phyloP scores from a whole-genome alignment of 345 rosid species.

The Angophora floribunda region DNA sequence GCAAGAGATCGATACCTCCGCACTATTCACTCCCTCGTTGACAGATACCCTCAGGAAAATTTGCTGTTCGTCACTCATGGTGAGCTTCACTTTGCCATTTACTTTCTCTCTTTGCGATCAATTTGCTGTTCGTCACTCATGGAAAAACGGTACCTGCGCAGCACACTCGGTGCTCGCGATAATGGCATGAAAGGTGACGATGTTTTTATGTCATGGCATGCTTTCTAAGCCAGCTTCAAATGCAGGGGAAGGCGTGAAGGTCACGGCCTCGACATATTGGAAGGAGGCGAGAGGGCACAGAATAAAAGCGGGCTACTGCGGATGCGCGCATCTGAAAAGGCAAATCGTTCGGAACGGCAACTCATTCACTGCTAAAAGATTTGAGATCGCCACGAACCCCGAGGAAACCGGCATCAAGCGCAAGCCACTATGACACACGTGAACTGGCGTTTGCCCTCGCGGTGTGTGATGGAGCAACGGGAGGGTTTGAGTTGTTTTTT shows the following conservation, averaged over 20 bases:
- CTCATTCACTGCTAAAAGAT: conserved; percentile 26
- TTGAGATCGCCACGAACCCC: conserved; percentile 21
- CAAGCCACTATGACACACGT: not conserved
- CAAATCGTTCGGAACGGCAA: not conserved
- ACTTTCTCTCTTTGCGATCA: not conserved
- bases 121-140: not conserved
- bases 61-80: conserved; percentile 79
- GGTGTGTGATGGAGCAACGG: not conserved
- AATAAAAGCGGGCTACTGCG: not conserved
- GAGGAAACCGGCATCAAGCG: conserved; percentile 28
- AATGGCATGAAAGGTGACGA: not conserved
- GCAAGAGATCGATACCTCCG: conserved; percentile 40
- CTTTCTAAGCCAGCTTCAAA: not conserved
- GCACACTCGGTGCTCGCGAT: not conserved
- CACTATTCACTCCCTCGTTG: conserved; percentile 47
- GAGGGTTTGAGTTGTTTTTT: not conserved
- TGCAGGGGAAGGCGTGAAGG: not conserved
- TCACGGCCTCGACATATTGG: not conserved
- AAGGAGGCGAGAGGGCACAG: not conserved
- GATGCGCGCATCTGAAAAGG: not conserved
- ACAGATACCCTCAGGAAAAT: conserved; percentile 70
- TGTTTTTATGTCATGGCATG: not conserved
- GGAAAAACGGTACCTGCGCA: too few species aligned
- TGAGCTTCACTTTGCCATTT: conserved; percentile 3
- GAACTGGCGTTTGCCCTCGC: not conserved